Percentiles rank a stretch among this genome's conserved stretches.
Conservation (phyloP, 345 rosid species). For the Viola odorata region DNA sequence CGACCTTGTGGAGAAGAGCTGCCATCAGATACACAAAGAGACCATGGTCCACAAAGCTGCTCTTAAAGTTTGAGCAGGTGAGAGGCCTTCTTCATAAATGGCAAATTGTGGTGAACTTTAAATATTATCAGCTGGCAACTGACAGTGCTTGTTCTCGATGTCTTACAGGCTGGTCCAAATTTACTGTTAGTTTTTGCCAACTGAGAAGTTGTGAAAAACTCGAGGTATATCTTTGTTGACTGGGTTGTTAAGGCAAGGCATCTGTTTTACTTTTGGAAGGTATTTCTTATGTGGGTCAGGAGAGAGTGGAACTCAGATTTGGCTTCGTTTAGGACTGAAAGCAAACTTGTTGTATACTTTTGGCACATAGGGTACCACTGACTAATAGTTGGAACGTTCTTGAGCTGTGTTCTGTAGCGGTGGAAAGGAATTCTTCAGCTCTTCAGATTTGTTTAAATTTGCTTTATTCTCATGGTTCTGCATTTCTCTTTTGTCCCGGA, state of each 20-base stretch:
- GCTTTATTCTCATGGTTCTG: too few species aligned
- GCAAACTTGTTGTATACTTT: constrained; percentile 29
- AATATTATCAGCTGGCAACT: too few species aligned
- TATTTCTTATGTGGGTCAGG: constrained; percentile 8
- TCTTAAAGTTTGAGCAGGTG: constrained; percentile 45
- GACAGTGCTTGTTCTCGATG: background rate
- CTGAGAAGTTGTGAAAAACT: background rate
- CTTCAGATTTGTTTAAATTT: constrained; percentile 1
- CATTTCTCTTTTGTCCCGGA: background rate
- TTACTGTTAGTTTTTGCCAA: constrained; percentile 1
- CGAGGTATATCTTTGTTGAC: background rate
- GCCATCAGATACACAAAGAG: constrained; percentile 94
- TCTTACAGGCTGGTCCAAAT: constrained; percentile 4
- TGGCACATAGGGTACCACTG: constrained; percentile 18
- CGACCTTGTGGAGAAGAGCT: constrained; percentile 93
- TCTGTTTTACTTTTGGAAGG: constrained; percentile 7
- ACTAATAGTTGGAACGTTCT: constrained; percentile 13
- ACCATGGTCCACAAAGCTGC: constrained; percentile 90
- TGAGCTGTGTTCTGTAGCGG: constrained; percentile 21
- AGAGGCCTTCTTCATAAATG: too few species aligned
- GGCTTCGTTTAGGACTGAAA: constrained; percentile 11
- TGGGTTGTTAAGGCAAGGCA: constrained; percentile 5
- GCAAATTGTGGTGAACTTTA: too few species aligned
- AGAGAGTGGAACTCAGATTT: constrained; percentile 12
- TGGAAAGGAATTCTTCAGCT: constrained; percentile 13